A percentile compares a stretch with the other conserved stretches of the same genome.
Conservation (phyloP, 371 early-diverging fungal genomes). For the Fennellomyces sp. region DNA sequence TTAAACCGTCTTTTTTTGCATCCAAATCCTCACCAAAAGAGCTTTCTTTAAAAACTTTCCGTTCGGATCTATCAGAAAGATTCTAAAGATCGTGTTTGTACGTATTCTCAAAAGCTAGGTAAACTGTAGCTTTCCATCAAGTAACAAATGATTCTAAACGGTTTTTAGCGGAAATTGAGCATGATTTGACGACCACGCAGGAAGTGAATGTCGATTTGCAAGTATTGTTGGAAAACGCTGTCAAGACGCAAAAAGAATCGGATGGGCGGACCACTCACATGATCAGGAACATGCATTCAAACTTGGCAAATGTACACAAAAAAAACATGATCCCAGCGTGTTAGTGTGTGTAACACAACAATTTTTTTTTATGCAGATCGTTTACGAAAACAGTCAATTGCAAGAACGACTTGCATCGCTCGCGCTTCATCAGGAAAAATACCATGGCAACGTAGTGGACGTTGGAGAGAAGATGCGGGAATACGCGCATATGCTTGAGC, state of each 20-base stretch:
- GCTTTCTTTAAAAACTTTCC: no score
- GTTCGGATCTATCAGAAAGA: conserved; percentile 27
- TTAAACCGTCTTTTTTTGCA: background rate
- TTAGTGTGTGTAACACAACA: background rate
- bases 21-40: no score
- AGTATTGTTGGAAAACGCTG: conserved; percentile 56
- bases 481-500: conserved; percentile 46
- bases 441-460: conserved; percentile 32
- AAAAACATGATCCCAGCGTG: no score
- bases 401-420: conserved; percentile 30
- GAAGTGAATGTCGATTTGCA: conserved; percentile 69
- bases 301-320: conserved; percentile 51
- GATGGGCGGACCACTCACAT: conserved; percentile 56
- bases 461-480: conserved; percentile 40
- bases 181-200: conserved; percentile 59
- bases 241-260: conserved; percentile 58
- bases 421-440: conserved; percentile 31
- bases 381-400: conserved; percentile 35
- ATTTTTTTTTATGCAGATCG: conserved; percentile 25
- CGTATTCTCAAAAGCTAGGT: conserved; percentile 19
- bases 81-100: conserved; percentile 42
- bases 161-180: conserved; percentile 40
- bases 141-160: background rate
- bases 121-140: background rate
- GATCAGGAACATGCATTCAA: conserved; percentile 57